Conservation (phyloP, 352 stramenopile genomes). For the Phytophthora pluvialis region DNA sequence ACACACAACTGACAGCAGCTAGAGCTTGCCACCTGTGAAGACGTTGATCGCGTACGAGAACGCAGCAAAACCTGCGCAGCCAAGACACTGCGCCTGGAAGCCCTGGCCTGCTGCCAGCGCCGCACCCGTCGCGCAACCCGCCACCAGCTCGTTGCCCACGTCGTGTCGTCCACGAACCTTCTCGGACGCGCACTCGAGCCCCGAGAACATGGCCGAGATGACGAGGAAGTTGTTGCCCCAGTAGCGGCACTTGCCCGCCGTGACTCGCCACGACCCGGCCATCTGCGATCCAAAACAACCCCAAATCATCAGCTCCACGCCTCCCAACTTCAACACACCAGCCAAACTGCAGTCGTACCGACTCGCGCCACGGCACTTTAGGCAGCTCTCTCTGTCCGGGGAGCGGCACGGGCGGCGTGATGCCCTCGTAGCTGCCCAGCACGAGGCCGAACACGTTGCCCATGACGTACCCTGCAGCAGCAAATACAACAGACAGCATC, state of each 20-base stretch:
- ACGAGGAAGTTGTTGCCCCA: slow-evolving; percentile 90
- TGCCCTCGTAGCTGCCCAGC: slow-evolving; percentile 86
- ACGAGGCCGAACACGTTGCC: slow-evolving; percentile 82
- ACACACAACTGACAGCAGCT: slow-evolving; percentile 19
- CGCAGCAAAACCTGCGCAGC: slow-evolving; percentile 93
- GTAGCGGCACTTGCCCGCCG: slow-evolving; percentile 78
- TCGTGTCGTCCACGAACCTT: slow-evolving; percentile 95
- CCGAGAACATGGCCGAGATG: slow-evolving; percentile 94
- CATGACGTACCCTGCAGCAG: slow-evolving; percentile 73
- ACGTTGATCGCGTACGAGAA: slow-evolving; percentile 93
- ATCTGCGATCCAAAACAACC: slow-evolving; percentile 42
- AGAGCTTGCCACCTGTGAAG: slow-evolving; percentile 85
- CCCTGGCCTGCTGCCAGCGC: slow-evolving; percentile 94
- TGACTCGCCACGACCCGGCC: slow-evolving; percentile 70
- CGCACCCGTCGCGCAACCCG: slow-evolving; percentile 95
- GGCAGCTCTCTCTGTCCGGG: slow-evolving; percentile 81
- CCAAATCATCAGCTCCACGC: background rate
- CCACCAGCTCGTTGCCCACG: slow-evolving; percentile 94
- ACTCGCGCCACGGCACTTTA: slow-evolving; percentile 81
- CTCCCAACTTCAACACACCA: background rate
- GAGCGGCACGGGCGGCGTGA: slow-evolving; percentile 79
- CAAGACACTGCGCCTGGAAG: slow-evolving; percentile 92
- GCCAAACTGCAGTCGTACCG: slow-evolving; percentile 40
- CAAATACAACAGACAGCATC: slow-evolving; percentile 1
- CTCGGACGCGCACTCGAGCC: slow-evolving; percentile 94